phyloP scores from a whole-genome alignment of 257 asterid species.

The Agastache rugosa region DNA sequence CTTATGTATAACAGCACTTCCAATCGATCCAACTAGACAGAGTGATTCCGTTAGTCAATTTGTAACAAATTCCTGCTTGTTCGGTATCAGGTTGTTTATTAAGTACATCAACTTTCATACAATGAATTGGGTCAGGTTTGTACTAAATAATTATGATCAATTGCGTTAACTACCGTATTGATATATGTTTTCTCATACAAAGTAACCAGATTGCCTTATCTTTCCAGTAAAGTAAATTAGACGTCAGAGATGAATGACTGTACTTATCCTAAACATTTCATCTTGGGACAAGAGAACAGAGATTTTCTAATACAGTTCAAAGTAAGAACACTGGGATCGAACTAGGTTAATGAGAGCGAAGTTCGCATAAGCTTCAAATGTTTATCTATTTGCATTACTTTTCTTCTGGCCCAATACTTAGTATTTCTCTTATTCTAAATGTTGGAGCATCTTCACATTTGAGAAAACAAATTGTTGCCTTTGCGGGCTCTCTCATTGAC shows the following conservation, averaged over 20 bases:
- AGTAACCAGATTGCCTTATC: constrained; percentile 15
- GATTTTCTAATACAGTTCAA: constrained; percentile 3
- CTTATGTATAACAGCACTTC: neutral
- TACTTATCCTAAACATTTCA: neutral
- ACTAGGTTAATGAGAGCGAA: constrained; percentile 12
- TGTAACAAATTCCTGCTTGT: constrained; percentile 8
- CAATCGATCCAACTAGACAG: constrained; percentile 10
- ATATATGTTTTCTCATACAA: neutral
- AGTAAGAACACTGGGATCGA: constrained; percentile 7
- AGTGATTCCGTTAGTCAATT: neutral
- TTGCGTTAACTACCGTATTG: constrained; percentile 3
- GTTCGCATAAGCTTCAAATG: constrained; percentile 20
- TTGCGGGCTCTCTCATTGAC: constrained; percentile 2
- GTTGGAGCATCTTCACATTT: constrained; percentile 12
- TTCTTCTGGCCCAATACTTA: constrained; percentile 26
- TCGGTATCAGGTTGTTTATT: neutral
- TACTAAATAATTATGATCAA: neutral
- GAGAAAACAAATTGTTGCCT: constrained; percentile 8
- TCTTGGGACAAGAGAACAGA: constrained; percentile 14
- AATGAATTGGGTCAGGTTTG: neutral
- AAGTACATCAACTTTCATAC: constrained; percentile 2
- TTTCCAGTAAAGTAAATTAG: neutral
- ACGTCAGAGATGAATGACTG: neutral
- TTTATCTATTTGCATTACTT: neutral
- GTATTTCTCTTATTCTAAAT: constrained; percentile 13